A percentile compares a stretch with the other conserved stretches of the same genome.
phyloP scores from a whole-genome alignment of 306 rosid genomes.

The Trichosanthes cucumerina region DNA sequence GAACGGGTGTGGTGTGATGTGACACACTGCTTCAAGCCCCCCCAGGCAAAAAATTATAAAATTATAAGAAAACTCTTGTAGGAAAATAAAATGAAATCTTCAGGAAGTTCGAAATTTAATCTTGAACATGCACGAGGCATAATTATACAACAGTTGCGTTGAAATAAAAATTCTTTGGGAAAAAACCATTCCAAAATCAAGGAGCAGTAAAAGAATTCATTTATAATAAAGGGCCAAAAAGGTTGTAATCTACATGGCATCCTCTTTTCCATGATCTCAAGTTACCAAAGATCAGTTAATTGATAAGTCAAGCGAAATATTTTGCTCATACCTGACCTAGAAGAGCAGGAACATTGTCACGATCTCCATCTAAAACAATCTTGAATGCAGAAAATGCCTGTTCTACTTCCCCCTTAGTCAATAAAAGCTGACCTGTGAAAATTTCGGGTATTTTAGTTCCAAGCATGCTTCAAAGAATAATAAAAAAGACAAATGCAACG shows the following conservation, averaged over 20 bases:
- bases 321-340: constrained; percentile 63
- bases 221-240: neutral
- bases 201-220: neutral
- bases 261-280: neutral
- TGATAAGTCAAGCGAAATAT: constrained; percentile 7
- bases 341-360: constrained; percentile 93
- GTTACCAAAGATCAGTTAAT: neutral
- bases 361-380: constrained; percentile 90
- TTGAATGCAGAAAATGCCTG: constrained; percentile 94
- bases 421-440: constrained; percentile 89
- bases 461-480: neutral
- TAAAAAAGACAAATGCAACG: neutral
- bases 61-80: neutral
- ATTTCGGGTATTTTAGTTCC: constrained; percentile 2
- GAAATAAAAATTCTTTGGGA: neutral
- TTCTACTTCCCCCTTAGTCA: constrained; percentile 92
- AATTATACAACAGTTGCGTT: neutral
- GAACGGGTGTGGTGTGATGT: neutral
- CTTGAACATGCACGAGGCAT: neutral
- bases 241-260: neutral
- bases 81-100: neutral
- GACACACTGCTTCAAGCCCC: neutral
- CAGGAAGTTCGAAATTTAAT: neutral
- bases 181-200: neutral
- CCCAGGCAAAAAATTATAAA: neutral